Conservation (phyloP, 306 rosid species). For the Crotalaria pallida region DNA sequence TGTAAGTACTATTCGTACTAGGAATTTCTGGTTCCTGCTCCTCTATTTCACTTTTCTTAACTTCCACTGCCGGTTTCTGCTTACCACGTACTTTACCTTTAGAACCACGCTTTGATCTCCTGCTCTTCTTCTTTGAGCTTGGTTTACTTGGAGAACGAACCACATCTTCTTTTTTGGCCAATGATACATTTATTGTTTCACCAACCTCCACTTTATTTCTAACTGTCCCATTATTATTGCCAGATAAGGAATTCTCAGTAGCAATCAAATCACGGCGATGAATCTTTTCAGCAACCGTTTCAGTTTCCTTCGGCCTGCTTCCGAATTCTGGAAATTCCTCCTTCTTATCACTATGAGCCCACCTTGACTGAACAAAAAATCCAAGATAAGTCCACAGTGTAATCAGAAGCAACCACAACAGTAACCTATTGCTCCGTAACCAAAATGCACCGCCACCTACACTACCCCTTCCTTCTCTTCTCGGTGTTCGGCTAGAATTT, state of each 20-base stretch:
- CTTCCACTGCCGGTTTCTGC: constrained; percentile 29
- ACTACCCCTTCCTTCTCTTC: constrained; percentile 60
- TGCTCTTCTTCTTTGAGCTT: constrained; percentile 59
- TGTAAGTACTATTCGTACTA: constrained; percentile 61
- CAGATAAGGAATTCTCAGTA: constrained; percentile 26
- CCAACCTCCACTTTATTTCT: constrained; percentile 26
- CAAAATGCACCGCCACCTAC: constrained; percentile 44
- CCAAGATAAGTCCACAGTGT: constrained; percentile 99
- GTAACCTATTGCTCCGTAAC: constrained; percentile 69
- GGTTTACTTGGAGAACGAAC: constrained; percentile 39
- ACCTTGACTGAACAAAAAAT: constrained; percentile 87
- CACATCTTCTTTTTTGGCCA: constrained; percentile 43
- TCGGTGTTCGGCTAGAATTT: constrained; percentile 56
- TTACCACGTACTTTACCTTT: constrained; percentile 48
- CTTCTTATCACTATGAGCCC: constrained; percentile 88
- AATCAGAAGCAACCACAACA: constrained; percentile 86
- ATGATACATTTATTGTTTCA: constrained; percentile 40
- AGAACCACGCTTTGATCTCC: constrained; percentile 26
- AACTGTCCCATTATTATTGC: constrained; percentile 37
- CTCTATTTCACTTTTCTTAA: constrained; percentile 44
- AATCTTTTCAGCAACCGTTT: constrained; percentile 39
- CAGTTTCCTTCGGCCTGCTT: constrained; percentile 32
- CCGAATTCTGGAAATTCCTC: constrained; percentile 63
- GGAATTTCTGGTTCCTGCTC: constrained; percentile 75
- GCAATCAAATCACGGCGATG: constrained; percentile 42